phyloP scores from a whole-genome alignment of 495 filamentous ascomycete species.

The Xylaria grammica region DNA sequence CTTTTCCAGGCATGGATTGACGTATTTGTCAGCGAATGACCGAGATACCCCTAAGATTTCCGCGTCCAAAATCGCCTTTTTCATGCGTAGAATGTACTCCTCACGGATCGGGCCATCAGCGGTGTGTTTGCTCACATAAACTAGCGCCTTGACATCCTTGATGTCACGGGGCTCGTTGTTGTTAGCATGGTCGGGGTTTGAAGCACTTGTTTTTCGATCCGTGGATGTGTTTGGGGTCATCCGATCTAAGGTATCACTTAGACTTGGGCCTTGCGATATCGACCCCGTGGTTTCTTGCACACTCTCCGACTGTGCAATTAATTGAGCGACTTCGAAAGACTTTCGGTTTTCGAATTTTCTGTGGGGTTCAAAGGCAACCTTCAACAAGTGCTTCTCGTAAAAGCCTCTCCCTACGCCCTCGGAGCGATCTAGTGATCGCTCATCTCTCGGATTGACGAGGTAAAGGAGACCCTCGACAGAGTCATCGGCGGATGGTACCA shows the following conservation, averaged over 20 bases:
- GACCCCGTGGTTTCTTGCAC: neutral
- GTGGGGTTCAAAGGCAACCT: conserved; percentile 20
- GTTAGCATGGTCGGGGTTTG: neutral
- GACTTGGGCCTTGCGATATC: neutral
- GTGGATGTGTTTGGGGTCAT: neutral
- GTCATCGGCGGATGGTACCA: conserved; percentile 48
- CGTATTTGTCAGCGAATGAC: neutral
- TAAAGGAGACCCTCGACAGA: conserved; percentile 49
- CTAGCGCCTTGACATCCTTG: neutral
- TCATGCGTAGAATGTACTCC: conserved; percentile 73
- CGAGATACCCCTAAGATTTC: conserved; percentile 1
- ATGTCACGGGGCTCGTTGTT: neutral
- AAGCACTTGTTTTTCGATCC: neutral
- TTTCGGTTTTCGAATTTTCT: neutral
- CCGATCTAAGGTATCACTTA: neutral
- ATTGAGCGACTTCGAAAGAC: conserved; percentile 3
- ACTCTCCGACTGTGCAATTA: neutral
- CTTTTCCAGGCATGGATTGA: neutral
- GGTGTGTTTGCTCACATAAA: conserved; percentile 60
- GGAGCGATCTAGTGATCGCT: conserved; percentile 52
- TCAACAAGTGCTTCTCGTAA: conserved; percentile 43
- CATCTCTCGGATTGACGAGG: conserved; percentile 46
- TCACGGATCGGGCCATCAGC: conserved; percentile 50
- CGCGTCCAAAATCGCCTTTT: conserved; percentile 68
- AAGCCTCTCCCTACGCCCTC: conserved; percentile 66